phyloP scores from a whole-genome alignment of 805 yeast genomes.

The Kodamaea neixiangensis region DNA sequence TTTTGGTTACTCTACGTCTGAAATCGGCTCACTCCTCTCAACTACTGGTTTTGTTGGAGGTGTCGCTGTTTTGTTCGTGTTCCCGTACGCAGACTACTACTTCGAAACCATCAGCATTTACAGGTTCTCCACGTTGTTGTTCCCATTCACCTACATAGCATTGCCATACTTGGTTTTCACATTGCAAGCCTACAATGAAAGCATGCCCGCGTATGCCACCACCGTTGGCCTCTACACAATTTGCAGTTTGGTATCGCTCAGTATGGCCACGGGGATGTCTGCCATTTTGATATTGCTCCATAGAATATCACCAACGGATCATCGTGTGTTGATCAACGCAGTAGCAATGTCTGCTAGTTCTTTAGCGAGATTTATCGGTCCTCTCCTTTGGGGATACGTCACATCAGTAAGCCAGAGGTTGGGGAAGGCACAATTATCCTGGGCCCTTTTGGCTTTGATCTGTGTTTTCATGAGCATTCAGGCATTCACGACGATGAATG shows the following conservation, averaged over 20 bases:
- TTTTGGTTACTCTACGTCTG: conserved; percentile 46
- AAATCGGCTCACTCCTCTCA: conserved; percentile 54
- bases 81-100: conserved; percentile 52
- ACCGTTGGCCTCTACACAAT: conserved; percentile 27
- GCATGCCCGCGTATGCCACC: conserved; percentile 22
- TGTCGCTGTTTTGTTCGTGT: conserved; percentile 48
- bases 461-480: conserved; percentile 17
- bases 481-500: conserved; percentile 13
- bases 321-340: conserved; percentile 62
- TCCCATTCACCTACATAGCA: conserved; percentile 47
- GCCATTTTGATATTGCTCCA: conserved; percentile 55
- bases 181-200: conserved; percentile 32
- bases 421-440: conserved; percentile 28
- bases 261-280: conserved; percentile 52
- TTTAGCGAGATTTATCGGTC: conserved; percentile 58
- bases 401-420: conserved; percentile 31
- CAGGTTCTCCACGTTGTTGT: conserved; percentile 39
- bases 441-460: conserved; percentile 31
- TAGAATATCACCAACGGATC: conserved; percentile 52
- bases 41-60: conserved; percentile 56
- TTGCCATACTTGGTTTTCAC: conserved; percentile 53
- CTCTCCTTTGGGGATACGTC: conserved; percentile 54
- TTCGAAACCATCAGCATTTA: conserved; percentile 49
- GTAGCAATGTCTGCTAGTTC: conserved; percentile 55
- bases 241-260: conserved; percentile 31